A percentile compares a stretch with the other conserved stretches of the same genome.
phyloP scores from a whole-genome alignment of 768 basidiomycete species.

The Boletus eberwhitei region DNA sequence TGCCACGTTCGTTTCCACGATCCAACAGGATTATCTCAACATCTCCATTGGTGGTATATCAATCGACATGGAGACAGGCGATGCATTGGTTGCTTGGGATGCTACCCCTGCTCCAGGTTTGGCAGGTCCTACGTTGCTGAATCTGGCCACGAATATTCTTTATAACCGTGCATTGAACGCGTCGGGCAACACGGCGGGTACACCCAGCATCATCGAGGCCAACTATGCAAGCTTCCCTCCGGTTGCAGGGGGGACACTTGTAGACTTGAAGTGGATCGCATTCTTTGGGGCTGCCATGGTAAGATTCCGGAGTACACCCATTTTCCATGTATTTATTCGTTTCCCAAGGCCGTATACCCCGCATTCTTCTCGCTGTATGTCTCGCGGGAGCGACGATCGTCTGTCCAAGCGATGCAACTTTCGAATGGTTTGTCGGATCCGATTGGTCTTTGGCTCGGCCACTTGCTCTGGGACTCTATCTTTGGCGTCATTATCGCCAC shows the following conservation, averaged over 20 bases:
- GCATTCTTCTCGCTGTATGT: conserved; percentile 81
- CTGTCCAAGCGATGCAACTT: conserved; percentile 78
- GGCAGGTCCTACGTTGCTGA: conserved; percentile 59
- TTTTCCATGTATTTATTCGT: neutral
- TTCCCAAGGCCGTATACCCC: conserved; percentile 63
- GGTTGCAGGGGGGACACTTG: conserved; percentile 51
- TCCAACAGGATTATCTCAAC: conserved; percentile 50
- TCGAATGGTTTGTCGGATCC: conserved; percentile 73
- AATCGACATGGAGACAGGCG: conserved; percentile 45
- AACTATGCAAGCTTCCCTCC: conserved; percentile 58
- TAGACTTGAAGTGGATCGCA: conserved; percentile 67
- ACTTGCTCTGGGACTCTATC: conserved; percentile 70
- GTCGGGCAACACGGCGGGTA: conserved; percentile 35
- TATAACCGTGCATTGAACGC: conserved; percentile 60
- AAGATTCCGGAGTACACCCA: conserved; percentile 3
- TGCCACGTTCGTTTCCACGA: conserved; percentile 52
- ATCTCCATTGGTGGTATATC: conserved; percentile 70
- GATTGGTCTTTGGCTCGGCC: conserved; percentile 73
- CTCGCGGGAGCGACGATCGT: conserved; percentile 61
- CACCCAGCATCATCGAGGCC: conserved; percentile 54
- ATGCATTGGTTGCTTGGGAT: conserved; percentile 69
- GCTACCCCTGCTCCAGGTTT: conserved; percentile 55
- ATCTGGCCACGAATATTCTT: conserved; percentile 63
- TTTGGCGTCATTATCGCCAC: conserved; percentile 58
- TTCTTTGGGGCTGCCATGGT: conserved; percentile 78